These are phyloP conservation scores for Pecoramyces ruminantium DNA, from an alignment of 192 early-diverging fungal genomes.

Conservation along the genomic window DNA sequence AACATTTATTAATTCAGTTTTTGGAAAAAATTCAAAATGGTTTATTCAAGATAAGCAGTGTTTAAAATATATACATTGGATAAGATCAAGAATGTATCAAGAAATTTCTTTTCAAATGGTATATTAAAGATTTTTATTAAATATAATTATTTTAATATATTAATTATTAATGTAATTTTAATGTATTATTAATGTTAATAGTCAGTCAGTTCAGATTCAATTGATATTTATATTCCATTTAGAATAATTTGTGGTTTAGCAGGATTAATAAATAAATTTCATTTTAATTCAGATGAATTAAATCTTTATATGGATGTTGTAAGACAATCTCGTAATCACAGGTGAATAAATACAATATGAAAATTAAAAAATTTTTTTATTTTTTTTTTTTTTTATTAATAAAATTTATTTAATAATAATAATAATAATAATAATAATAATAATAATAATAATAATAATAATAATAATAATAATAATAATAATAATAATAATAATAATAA, in stretches of 20 bases:
- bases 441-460: too few relatives aligned
- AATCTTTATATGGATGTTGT: background rate
- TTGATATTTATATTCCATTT: background rate
- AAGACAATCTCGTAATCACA: background rate
- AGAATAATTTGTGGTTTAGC: background rate
- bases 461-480: too few relatives aligned
- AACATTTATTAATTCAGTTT: background rate
- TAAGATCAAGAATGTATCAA: background rate
- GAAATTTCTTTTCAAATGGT: background rate
- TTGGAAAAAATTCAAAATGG: background rate
- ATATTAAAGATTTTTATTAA: background rate
- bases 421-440: too few relatives aligned
- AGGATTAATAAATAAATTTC: background rate
- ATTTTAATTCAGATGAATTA: background rate
- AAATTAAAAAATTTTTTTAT: too few relatives aligned
- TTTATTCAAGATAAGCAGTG: background rate
- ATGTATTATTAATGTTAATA: too few relatives aligned
- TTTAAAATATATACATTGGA: background rate
- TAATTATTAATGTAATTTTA: too few relatives aligned
- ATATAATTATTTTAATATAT: too few relatives aligned
- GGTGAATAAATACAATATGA: too few relatives aligned
- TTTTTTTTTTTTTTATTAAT: too few relatives aligned
- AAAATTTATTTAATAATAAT: too few relatives aligned
- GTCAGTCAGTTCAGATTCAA: background rate
- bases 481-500: too few relatives aligned